phyloP scores from a whole-genome alignment of 202 grass and related monocot genomes.

The Schoenoplectus tabernaemontani region DNA sequence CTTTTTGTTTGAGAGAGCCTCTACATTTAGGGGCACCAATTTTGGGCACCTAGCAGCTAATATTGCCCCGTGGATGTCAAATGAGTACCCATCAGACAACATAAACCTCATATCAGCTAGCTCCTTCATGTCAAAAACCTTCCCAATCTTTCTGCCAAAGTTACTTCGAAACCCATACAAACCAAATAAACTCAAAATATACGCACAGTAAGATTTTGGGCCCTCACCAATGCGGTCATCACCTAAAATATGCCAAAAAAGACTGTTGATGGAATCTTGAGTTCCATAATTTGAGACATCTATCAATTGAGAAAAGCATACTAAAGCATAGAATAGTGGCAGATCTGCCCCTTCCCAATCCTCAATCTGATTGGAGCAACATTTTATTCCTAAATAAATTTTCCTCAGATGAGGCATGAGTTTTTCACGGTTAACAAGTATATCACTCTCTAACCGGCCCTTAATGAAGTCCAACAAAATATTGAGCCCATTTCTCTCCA shows the following conservation, averaged over 20 bases:
- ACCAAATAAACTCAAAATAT: slow-evolving; percentile 85
- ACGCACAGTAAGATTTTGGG: slow-evolving; percentile 48
- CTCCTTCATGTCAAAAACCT: slow-evolving; percentile 36
- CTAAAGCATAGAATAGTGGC: slow-evolving; percentile 56
- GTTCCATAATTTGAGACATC: slow-evolving; percentile 29
- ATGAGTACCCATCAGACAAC: slow-evolving; percentile 43
- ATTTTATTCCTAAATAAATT: slow-evolving; percentile 46
- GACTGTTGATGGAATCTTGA: slow-evolving; percentile 34
- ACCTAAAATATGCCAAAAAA: slow-evolving; percentile 40
- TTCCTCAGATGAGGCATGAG: slow-evolving; percentile 51
- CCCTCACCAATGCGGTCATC: slow-evolving; percentile 35
- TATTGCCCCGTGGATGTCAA: slow-evolving; percentile 53
- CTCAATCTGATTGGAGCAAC: slow-evolving; percentile 40
- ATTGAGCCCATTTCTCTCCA: slow-evolving; percentile 31
- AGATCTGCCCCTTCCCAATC: slow-evolving; percentile 68
- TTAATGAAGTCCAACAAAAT: slow-evolving; percentile 48
- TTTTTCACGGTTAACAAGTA: slow-evolving; percentile 46
- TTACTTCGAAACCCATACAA: slow-evolving; percentile 49
- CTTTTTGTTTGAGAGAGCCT: slow-evolving; percentile 25
- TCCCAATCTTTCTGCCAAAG: slow-evolving; percentile 52
- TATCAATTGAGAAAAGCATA: slow-evolving; percentile 59
- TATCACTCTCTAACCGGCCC: slow-evolving; percentile 39
- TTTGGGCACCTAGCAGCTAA: slow-evolving; percentile 60
- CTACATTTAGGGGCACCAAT: slow-evolving; percentile 43
- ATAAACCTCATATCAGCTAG: slow-evolving; percentile 52